These are phyloP conservation scores for Mucor mucedo DNA, from an alignment of 371 early-diverging fungal genomes.

Conservation along the genomic window DNA sequence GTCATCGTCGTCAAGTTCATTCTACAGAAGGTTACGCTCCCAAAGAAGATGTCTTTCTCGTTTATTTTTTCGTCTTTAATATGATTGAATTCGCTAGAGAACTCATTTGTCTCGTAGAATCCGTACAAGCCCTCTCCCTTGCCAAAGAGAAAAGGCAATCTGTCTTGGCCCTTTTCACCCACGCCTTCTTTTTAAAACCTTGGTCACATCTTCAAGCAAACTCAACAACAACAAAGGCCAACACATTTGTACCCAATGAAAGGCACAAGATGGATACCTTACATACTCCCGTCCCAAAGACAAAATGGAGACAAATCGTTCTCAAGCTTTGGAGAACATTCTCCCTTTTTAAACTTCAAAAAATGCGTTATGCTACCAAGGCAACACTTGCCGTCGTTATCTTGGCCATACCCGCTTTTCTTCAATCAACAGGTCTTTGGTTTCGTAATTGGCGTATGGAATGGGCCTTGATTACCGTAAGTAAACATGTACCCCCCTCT, in stretches of 20 bases:
- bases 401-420: conserved; percentile 71
- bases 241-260: conserved; percentile 46
- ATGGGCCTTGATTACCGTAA: conserved; percentile 79
- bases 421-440: conserved; percentile 58
- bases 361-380: conserved; percentile 77
- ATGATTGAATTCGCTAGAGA: conserved; percentile 77
- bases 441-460: conserved; percentile 73
- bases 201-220: too few relatives aligned
- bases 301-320: conserved; percentile 50
- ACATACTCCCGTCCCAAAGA: conserved; percentile 70
- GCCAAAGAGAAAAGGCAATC: conserved; percentile 20
- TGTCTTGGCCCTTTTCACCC: conserved; percentile 11
- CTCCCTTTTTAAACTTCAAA: conserved; percentile 67
- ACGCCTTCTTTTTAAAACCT: conserved; percentile 1
- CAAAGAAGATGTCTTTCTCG: conserved; percentile 73
- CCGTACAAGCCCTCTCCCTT: conserved; percentile 42
- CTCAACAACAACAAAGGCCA: not conserved
- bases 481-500: not conserved
- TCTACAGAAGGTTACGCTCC: conserved; percentile 29
- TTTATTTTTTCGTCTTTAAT: conserved; percentile 80
- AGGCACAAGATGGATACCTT: conserved; percentile 61
- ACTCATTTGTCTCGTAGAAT: conserved; percentile 59
- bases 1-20: conserved; percentile 54
- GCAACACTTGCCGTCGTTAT: conserved; percentile 64
- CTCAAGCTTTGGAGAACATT: conserved; percentile 65